These are phyloP conservation scores for Extremus antarcticus DNA, from an alignment of 495 filamentous ascomycete genomes.

Conservation along the genomic window DNA sequence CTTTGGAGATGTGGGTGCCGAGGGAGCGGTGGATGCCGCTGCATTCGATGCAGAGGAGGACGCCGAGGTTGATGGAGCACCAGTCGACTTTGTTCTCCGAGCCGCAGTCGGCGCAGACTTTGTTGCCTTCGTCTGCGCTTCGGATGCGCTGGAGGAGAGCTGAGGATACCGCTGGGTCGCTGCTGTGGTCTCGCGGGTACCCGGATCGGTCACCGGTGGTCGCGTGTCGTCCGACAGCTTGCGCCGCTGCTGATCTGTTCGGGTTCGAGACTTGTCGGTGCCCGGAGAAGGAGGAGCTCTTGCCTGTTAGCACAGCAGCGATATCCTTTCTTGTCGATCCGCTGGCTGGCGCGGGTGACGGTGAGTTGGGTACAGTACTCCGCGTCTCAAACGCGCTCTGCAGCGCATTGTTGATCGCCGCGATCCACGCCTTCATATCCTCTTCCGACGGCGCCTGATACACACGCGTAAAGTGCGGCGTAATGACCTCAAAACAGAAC, in stretches of 20 bases:
- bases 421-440: conserved; percentile 95
- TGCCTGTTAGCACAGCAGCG: conserved; percentile 86
- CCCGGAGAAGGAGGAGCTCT: conserved; percentile 63
- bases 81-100: conserved; percentile 89
- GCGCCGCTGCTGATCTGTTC: conserved; percentile 39
- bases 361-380: conserved; percentile 38
- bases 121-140: conserved; percentile 85
- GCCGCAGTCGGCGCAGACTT: conserved; percentile 89
- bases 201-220: conserved; percentile 84
- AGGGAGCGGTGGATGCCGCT: conserved; percentile 94
- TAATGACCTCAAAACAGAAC: conserved; percentile 98
- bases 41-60: conserved; percentile 96
- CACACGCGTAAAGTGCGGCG: conserved; percentile 88
- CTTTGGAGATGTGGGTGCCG: conserved; percentile 95
- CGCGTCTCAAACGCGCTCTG: conserved; percentile 89
- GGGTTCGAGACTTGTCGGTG: conserved; percentile 43
- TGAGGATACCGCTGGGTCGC: conserved; percentile 65
- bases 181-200: conserved; percentile 53
- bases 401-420: conserved; percentile 90
- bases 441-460: conserved; percentile 98
- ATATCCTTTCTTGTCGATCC: conserved; percentile 70
- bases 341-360: conserved; percentile 25
- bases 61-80: conserved; percentile 96
- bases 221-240: conserved; percentile 62
- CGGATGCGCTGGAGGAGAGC: conserved; percentile 78